Evolutionary conservation across 208 protist species (phyloP).

Genomic region (Acanthamoeba healyi): DNA sequence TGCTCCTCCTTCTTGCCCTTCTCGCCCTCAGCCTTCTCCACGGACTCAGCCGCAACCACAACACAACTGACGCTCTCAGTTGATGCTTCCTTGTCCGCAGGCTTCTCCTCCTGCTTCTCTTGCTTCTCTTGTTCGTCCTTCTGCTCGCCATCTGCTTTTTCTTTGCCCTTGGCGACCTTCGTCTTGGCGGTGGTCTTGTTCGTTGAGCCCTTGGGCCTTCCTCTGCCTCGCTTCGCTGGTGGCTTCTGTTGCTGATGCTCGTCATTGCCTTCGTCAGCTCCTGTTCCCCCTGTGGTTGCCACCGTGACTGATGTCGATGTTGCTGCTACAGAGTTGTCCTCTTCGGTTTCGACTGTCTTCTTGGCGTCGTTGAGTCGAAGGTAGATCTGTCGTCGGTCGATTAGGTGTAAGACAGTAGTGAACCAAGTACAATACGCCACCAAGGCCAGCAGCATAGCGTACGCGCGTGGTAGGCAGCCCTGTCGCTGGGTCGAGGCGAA

Average conservation of each 20-base stretch:
- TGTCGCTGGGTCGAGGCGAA: background rate
- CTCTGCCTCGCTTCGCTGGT: background rate
- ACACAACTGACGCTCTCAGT: no score
- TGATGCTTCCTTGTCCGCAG: no score
- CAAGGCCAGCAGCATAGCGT: background rate
- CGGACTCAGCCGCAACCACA: no score
- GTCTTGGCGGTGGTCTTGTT: background rate
- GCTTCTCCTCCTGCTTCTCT: background rate
- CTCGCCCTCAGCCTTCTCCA: no score
- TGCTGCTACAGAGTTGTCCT: background rate
- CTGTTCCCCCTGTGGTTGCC: background rate
- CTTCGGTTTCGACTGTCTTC: background rate
- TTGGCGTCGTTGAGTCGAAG: conserved; percentile 48
- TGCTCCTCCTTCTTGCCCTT: background rate
- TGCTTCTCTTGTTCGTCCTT: background rate
- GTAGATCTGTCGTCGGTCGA: conserved; percentile 28
- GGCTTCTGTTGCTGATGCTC: background rate
- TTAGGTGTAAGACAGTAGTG: background rate
- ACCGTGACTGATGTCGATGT: background rate
- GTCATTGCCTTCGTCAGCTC: background rate
- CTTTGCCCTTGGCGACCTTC: background rate
- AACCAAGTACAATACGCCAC: background rate
- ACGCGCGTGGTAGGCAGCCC: background rate
- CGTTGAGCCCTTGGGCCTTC: background rate
- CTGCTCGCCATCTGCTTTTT: background rate